Evolutionary conservation across 768 basidiomycete genomes (phyloP), one percentile per base, ranked within the genome.

Genomic region (Russula virescens): DNA sequence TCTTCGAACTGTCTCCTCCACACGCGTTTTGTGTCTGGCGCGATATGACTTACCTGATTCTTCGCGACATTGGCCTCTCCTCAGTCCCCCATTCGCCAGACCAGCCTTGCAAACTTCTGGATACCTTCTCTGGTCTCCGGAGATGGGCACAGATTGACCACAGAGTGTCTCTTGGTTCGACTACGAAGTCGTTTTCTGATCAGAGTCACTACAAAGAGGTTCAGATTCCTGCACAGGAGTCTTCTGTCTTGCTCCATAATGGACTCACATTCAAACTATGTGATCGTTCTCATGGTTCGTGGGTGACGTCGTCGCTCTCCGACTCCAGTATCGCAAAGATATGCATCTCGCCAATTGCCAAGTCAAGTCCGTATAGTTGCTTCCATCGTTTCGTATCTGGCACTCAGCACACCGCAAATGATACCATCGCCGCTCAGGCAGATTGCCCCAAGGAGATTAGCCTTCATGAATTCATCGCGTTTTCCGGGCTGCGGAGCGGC

Each of bases 381-480:
- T 55, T 65, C 21, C 61, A 65, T 25, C 45, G 0, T n/a, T 31
- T 56, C 11, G 38, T 62, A 2, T 51, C 18, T 6, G 38, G 35
- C 3, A 65, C 61, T 16, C 18, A 21, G 11, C 61, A 65, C 28
- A 75, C 76, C 0, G 71, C 79, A 1, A 84, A 84, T 54, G 66
- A 70, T 21, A 66, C 78, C 42, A 66, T 84, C 34, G 76, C 77
- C 28, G 66, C 70, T 19, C 81, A 83, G 64, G 65, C 63, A 0
- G 69, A 71, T 10, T 82, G 81, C 58, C 77, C 76, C 4, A 54
- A 53, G 28, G 71, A 76, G 8, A 69, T 84, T 23, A 74, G 64
- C 11, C 62, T 80, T 1, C 80, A 84, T 34, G 81, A 84, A 58
- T 78, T 72, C 35, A 70, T 77, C 14, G 73, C 78, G 0, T 84